Base-by-base conservation (phyloP, 768 basidiomycete genomes). In the Termitomyces sp. region DNA sequence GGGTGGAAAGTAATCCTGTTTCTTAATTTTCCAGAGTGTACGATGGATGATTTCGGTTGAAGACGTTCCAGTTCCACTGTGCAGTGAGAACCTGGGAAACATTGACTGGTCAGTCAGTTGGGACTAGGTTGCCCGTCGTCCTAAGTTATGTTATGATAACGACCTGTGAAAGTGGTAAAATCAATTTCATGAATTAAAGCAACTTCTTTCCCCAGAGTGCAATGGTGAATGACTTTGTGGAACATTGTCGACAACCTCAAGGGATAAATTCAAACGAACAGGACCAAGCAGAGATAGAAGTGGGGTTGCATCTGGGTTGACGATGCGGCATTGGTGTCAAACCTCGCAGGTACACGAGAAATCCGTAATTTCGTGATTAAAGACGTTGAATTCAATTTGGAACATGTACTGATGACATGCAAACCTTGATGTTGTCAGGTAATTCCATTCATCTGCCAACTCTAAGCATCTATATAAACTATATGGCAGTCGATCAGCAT, bases 401-500 rank as follows among this genome's bases (percentile, higher is more conserved):
- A 12, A 33, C 6, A 44, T 34, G 6, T 24, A 22, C 34, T 5
- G 26, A 48, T 48, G 36, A 36, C 55, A 39, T 37, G 46, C 55
- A 55, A 37, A 57, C 16, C 37, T 42, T 36, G n/a, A 55, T 51
- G 26, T 42, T 50, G 31, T 56, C 42, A 50, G 51, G 55, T 53
- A 26, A 55, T 54, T 51, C 49, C 60, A 57, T 54, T 54, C 54
- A 57, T 55, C 56, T 59, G 58, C 46, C 29, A 41, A 28, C 44
- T 61, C 58, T 60, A 62, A 37, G 31, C 57, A 56, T 61, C 56
- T 65, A 61, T 63, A 54, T 61, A 63, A 55, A 41, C 60, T 63
- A 39, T 18, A 34, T 12, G 18, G 42, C n/a, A 10, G 18, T 34
- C 26, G 16, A 37, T 57, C 1, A 56, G 31, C 31, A 20, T 41